Conservation (phyloP, 2,329 filamentous ascomycete species). For the Pyrenochaeta sp. region DNA sequence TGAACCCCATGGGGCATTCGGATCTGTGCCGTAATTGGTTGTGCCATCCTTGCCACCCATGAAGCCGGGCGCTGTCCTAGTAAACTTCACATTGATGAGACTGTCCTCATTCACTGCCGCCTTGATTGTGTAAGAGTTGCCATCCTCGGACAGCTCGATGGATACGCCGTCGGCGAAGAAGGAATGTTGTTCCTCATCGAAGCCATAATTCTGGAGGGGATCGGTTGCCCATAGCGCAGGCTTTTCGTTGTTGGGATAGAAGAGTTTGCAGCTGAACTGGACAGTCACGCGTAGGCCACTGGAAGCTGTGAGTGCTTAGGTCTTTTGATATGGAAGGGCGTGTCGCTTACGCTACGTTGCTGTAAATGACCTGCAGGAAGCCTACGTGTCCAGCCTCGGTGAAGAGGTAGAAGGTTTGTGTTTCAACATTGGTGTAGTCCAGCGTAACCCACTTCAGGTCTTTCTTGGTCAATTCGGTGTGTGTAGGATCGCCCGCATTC, state of each 20-base stretch:
- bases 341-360: conserved; percentile 83
- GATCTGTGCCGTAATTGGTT: conserved; percentile 86
- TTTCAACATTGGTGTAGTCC: conserved; percentile 91
- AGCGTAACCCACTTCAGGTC: conserved; percentile 84
- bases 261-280: conserved; percentile 95
- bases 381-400: conserved; percentile 78
- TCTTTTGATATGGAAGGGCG: not conserved
- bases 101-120: conserved; percentile 82
- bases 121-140: conserved; percentile 85
- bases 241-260: conserved; percentile 75
- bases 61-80: conserved; percentile 79
- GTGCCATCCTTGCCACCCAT: conserved; percentile 84
- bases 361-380: conserved; percentile 94
- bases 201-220: conserved; percentile 78
- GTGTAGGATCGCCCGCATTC: conserved; percentile 79
- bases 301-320: conserved; percentile 30
- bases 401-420: conserved; percentile 91
- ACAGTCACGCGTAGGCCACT: conserved; percentile 89
- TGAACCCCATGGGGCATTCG: conserved; percentile 83
- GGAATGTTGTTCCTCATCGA: conserved; percentile 81
- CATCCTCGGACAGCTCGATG: conserved; percentile 85
- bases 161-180: conserved; percentile 90
- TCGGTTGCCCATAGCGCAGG: conserved; percentile 86
- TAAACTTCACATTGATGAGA: conserved; percentile 86
- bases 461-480: conserved; percentile 78